Evolutionary conservation across 129 eudicot species (phyloP).

Genomic region (Oenanthe sinensis): DNA sequence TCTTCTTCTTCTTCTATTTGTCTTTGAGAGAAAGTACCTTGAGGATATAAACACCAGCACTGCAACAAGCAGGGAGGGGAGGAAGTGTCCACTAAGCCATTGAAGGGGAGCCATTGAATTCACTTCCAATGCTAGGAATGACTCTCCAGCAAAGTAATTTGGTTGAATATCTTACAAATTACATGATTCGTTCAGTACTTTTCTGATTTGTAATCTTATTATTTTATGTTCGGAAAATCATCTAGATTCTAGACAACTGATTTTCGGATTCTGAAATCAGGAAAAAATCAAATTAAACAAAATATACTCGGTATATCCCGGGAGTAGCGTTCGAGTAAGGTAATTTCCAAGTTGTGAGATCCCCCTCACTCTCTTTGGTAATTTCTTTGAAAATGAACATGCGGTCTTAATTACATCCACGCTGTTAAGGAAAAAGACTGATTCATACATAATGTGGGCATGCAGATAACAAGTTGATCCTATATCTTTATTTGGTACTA

Average conservation of each 20-base stretch:
- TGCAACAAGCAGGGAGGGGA: conserved; percentile 7
- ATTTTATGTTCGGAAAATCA: neutral
- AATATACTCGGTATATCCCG: neutral
- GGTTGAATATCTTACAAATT: neutral
- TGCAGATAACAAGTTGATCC: too few species aligned
- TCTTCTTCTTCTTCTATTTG: neutral
- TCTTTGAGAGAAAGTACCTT: neutral
- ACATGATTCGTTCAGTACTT: neutral
- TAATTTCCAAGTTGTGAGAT: too few species aligned
- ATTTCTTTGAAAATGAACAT: neutral
- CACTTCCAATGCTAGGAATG: neutral
- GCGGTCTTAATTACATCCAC: neutral
- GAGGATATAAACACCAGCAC: neutral
- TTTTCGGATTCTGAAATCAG: neutral
- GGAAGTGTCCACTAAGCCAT: conserved; percentile 18
- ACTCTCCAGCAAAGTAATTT: neutral
- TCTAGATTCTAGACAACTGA: neutral
- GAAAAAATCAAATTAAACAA: neutral
- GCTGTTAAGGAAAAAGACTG: too few species aligned
- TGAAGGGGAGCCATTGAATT: conserved; percentile 16
- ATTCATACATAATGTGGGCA: neutral
- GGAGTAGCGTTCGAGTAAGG: too few species aligned
- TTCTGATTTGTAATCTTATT: neutral
- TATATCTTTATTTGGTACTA: neutral
- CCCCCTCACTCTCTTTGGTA: neutral